Evolutionary conservation across 352 stramenopile genomes (phyloP).

Genomic region (Phytophthora pistaciae): DNA sequence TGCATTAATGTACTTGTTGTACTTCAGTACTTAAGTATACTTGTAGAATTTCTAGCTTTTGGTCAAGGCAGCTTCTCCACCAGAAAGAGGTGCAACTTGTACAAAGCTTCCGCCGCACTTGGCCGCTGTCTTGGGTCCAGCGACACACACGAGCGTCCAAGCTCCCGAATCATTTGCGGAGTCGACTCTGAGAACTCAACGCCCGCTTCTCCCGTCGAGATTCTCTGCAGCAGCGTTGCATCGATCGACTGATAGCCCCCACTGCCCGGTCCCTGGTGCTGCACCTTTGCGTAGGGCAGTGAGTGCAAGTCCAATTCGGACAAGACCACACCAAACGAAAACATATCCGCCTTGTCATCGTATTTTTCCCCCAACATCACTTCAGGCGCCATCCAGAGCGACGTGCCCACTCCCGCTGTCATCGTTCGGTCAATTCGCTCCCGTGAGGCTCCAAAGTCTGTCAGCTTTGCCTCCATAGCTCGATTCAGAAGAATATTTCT

Average conservation of each 20-base stretch:
- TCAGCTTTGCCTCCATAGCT: slow-evolving; percentile 25
- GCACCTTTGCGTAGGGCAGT: slow-evolving; percentile 10
- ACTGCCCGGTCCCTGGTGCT: background rate
- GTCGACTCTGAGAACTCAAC: slow-evolving; percentile 7
- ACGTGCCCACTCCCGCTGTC: slow-evolving; percentile 13
- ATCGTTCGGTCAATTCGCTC: slow-evolving; percentile 17
- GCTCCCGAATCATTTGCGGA: slow-evolving; percentile 2
- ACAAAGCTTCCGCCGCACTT: slow-evolving; percentile 27
- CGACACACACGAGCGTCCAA: slow-evolving; percentile 20
- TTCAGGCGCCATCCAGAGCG: slow-evolving; percentile 18
- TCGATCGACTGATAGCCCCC: slow-evolving; percentile 34
- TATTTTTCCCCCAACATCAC: slow-evolving; percentile 17
- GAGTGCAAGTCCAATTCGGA: slow-evolving; percentile 41
- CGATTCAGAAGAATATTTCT: slow-evolving; percentile 56
- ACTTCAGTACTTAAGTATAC: too few species aligned
- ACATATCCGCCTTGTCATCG: slow-evolving; percentile 14
- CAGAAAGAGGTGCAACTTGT: slow-evolving; percentile 21
- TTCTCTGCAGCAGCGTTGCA: slow-evolving; percentile 37
- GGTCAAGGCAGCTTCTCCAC: background rate
- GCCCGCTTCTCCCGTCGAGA: slow-evolving; percentile 30
- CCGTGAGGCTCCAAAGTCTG: slow-evolving; percentile 8
- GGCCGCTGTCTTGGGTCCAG: slow-evolving; percentile 16
- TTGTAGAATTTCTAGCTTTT: too few species aligned
- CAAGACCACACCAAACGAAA: slow-evolving; percentile 36
- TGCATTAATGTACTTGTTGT: too few species aligned